phyloP scores from a whole-genome alignment of 2,329 filamentous ascomycete species.

The Claviceps capensis region DNA sequence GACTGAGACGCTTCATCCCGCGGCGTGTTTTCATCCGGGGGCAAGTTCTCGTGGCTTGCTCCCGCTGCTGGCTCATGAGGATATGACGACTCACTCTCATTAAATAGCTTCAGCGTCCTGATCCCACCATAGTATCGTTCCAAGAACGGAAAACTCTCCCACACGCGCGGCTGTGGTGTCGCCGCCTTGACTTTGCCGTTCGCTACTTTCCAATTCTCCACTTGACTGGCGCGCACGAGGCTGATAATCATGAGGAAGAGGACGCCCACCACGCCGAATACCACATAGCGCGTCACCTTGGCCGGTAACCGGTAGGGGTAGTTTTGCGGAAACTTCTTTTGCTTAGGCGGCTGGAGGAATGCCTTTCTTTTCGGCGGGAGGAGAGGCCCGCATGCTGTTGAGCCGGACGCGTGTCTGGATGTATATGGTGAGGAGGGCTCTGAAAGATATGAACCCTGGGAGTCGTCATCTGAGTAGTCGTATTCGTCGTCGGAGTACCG shows the following conservation, averaged over 20 bases:
- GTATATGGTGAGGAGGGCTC: constrained; percentile 31
- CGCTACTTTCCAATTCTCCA: constrained; percentile 49
- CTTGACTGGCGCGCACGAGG: constrained; percentile 59
- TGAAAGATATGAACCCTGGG: constrained; percentile 21
- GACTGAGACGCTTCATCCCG: constrained; percentile 6
- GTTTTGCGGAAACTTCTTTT: constrained; percentile 12
- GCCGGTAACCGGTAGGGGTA: constrained; percentile 52
- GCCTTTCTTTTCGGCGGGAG: constrained; percentile 26
- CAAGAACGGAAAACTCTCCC: constrained; percentile 78
- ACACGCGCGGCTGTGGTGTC: constrained; percentile 51
- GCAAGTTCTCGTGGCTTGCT: background rate
- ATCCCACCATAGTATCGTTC: constrained; percentile 85
- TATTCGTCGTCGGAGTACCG: constrained; percentile 37
- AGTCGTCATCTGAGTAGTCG: constrained; percentile 32
- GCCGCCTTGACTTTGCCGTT: constrained; percentile 32
- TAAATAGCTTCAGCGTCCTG: constrained; percentile 49
- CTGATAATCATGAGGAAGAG: constrained; percentile 66
- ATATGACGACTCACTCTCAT: constrained; percentile 67
- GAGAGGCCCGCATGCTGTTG: constrained; percentile 26
- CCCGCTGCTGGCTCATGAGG: constrained; percentile 44
- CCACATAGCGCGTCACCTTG: constrained; percentile 65
- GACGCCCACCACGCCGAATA: constrained; percentile 52
- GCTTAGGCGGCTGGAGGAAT: background rate
- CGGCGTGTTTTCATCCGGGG: constrained; percentile 8
- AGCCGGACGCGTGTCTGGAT: constrained; percentile 40